phyloP scores from a whole-genome alignment of 2,329 filamentous ascomycete genomes.

The Penicillium sp. region DNA sequence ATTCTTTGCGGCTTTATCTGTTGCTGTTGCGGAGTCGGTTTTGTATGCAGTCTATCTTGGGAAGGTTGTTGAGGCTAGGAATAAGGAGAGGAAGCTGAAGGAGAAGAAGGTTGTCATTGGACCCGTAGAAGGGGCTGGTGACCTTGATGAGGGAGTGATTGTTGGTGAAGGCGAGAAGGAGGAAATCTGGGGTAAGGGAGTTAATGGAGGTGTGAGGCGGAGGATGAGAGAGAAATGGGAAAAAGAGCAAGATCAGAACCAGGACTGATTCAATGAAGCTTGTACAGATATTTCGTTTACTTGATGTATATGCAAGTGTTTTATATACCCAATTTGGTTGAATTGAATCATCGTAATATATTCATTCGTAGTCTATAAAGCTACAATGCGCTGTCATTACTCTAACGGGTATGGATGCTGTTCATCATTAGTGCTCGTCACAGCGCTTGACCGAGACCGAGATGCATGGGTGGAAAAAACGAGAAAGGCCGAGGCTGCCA shows the following conservation, averaged over 20 bases:
- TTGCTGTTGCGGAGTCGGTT: conserved; percentile 48
- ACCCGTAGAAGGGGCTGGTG: conserved; percentile 4
- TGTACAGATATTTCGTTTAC: not conserved
- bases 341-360: not conserved
- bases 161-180: conserved; percentile 12
- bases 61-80: conserved; percentile 36
- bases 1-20: conserved; percentile 40
- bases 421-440: conserved; percentile 28
- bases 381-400: conserved; percentile 24
- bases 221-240: conserved; percentile 25
- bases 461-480: conserved; percentile 19
- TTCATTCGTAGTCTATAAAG: conserved; percentile 20
- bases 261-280: not conserved
- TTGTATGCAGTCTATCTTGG: conserved; percentile 49
- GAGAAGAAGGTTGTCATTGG: conserved; percentile 17
- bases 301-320: not conserved
- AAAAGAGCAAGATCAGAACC: conserved; percentile 18
- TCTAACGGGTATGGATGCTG: conserved; percentile 28
- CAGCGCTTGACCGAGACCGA: conserved; percentile 13
- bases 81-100: conserved; percentile 10
- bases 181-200: conserved; percentile 26
- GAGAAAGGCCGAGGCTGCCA: conserved; percentile 10
- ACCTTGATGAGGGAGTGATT: not conserved
- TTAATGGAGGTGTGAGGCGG: conserved; percentile 21
- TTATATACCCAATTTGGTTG: conserved; percentile 3